phyloP scores from a whole-genome alignment of 805 yeast species.

The Naumovozyma baii region DNA sequence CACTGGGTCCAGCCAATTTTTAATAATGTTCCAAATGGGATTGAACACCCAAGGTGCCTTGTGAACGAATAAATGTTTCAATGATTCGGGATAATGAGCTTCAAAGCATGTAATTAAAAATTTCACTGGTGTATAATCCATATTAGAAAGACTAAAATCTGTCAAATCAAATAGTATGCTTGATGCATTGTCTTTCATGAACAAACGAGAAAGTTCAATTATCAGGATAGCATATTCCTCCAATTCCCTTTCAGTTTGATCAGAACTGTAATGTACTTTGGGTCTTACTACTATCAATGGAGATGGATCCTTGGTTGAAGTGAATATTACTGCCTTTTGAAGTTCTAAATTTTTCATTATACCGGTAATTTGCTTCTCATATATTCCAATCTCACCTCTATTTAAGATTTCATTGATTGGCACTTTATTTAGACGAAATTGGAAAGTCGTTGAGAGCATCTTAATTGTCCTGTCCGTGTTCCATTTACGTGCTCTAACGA shows the following conservation, averaged over 20 bases:
- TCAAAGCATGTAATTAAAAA: slow-evolving; percentile 84
- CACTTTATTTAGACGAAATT: slow-evolving; percentile 62
- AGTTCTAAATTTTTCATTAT: slow-evolving; percentile 36
- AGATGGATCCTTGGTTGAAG: slow-evolving; percentile 44
- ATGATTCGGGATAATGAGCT: slow-evolving; percentile 91
- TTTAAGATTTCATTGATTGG: slow-evolving; percentile 52
- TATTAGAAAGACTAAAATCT: slow-evolving; percentile 80
- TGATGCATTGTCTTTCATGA: slow-evolving; percentile 69
- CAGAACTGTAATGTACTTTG: slow-evolving; percentile 58
- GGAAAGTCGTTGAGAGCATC: slow-evolving; percentile 64
- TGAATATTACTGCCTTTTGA: slow-evolving; percentile 67
- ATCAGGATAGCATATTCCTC: slow-evolving; percentile 64
- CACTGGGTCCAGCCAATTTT: slow-evolving; percentile 93
- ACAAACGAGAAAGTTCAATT: slow-evolving; percentile 75
- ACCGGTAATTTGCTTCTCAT: slow-evolving; percentile 36
- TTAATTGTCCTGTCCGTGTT: slow-evolving; percentile 54
- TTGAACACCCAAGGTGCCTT: slow-evolving; percentile 96
- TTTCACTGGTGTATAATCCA: slow-evolving; percentile 88
- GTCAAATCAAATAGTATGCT: slow-evolving; percentile 79
- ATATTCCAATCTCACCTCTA: slow-evolving; percentile 61
- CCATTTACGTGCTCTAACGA: slow-evolving; percentile 82
- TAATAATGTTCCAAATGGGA: slow-evolving; percentile 88
- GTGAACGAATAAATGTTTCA: slow-evolving; percentile 77
- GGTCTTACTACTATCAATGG: slow-evolving; percentile 81
- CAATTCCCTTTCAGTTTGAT: slow-evolving; percentile 60